Evolutionary conservation across 305 asterid species (phyloP).

Genomic region (Fraxinus dipetala): DNA sequence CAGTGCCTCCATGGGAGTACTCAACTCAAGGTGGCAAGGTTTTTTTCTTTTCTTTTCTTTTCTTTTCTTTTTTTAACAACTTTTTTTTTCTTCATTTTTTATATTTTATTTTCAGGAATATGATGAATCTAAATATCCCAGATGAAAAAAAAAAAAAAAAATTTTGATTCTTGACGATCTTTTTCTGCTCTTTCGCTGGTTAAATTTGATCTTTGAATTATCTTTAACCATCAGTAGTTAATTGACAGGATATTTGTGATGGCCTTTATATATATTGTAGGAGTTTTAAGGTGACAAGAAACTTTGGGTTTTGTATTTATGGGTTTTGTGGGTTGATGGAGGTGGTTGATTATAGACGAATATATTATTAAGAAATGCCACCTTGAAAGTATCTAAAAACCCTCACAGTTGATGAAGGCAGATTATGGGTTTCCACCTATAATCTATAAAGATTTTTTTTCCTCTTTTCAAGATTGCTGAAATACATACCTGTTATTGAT

Average conservation of each 20-base stretch:
- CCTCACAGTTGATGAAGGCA: background rate
- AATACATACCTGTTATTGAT: background rate
- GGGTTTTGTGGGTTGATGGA: background rate
- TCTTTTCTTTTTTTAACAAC: background rate
- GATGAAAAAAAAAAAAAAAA: background rate
- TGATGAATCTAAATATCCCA: conserved; percentile 22
- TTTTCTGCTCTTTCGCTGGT: background rate
- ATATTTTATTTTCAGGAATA: background rate
- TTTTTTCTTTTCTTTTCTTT: background rate
- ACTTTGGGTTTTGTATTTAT: background rate
- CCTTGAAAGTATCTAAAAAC: background rate
- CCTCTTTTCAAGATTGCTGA: background rate
- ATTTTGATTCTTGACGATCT: background rate
- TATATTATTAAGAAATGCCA: background rate
- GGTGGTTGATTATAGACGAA: background rate
- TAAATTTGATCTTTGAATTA: background rate
- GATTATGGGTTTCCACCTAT: conserved; percentile 16
- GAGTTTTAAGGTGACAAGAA: background rate
- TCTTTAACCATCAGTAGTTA: background rate
- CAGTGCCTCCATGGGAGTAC: conserved; percentile 25
- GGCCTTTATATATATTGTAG: background rate
- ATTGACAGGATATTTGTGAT: background rate
- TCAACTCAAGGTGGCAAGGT: conserved; percentile 25
- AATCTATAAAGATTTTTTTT: background rate
- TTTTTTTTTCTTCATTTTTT: conserved; percentile 2